Conservation (phyloP, 768 basidiomycete genomes). For the Chiua virens region DNA sequence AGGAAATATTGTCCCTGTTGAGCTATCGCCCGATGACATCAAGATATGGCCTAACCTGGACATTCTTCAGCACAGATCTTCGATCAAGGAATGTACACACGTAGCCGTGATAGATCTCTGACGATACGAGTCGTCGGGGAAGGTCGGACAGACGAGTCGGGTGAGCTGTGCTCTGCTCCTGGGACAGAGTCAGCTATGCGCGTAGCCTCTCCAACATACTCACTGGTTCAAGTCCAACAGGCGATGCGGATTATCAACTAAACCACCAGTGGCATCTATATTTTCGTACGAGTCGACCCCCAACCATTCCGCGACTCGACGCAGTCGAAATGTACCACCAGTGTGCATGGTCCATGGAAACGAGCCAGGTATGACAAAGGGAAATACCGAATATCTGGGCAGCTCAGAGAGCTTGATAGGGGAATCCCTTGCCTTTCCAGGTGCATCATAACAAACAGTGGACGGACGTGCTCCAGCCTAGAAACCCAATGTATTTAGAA, state of each 20-base stretch:
- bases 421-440: slow-evolving; percentile 22
- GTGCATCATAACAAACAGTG: slow-evolving; percentile 34
- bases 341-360: slow-evolving; percentile 48
- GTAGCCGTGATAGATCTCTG: slow-evolving; percentile 38
- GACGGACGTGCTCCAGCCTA: slow-evolving; percentile 15
- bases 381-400: slow-evolving; percentile 61
- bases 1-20: slow-evolving; percentile 41
- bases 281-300: slow-evolving; percentile 35
- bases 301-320: slow-evolving; percentile 65
- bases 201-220: slow-evolving; percentile 8
- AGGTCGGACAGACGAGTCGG: slow-evolving; percentile 9
- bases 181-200: slow-evolving; percentile 8
- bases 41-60: slow-evolving; percentile 62
- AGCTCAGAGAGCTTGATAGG: slow-evolving; percentile 32
- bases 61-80: slow-evolving; percentile 3
- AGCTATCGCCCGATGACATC: slow-evolving; percentile 38
- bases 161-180: slow-evolving; percentile 18
- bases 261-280: slow-evolving; percentile 36
- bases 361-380: slow-evolving; percentile 53
- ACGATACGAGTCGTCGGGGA: background rate
- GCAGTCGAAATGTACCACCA: slow-evolving; percentile 53
- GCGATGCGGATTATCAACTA: slow-evolving; percentile 36
- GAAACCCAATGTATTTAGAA: background rate
- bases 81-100: slow-evolving; percentile 24
- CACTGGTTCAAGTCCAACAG: slow-evolving; percentile 40